A percentile compares a stretch with the other conserved stretches of the same genome.
These are phyloP conservation scores for Strigomonas galati DNA, from an alignment of 208 protist genomes.

Conservation along the genomic window DNA sequence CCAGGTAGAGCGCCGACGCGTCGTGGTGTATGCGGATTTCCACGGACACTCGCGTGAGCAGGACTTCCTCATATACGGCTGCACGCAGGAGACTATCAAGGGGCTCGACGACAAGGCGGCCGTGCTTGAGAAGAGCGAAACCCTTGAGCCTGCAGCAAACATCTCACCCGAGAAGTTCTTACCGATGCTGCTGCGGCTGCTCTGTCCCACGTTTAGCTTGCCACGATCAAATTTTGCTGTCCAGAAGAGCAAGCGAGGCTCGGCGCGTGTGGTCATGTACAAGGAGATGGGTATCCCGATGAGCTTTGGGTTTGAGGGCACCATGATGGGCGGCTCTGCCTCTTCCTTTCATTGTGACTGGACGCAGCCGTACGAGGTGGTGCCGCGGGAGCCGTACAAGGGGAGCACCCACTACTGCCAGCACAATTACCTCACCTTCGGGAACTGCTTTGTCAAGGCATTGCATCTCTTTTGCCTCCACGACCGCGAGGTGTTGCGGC, in stretches of 20 bases:
- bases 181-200: constrained; percentile 46
- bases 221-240: constrained; percentile 83
- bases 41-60: constrained; percentile 94
- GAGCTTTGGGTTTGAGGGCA: constrained; percentile 93
- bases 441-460: constrained; percentile 16
- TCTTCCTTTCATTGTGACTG: constrained; percentile 13
- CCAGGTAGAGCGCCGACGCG: constrained; percentile 52
- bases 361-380: background rate
- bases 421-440: constrained; percentile 18
- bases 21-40: constrained; percentile 91
- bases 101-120: background rate
- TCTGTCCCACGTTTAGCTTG: constrained; percentile 68
- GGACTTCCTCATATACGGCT: constrained; percentile 96
- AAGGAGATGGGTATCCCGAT: constrained; percentile 90
- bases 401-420: constrained; percentile 21
- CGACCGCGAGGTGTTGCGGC: background rate
- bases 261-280: constrained; percentile 91
- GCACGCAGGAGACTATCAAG: constrained; percentile 41
- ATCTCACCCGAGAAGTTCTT: constrained; percentile 67
- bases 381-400: background rate
- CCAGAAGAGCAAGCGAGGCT: constrained; percentile 83
- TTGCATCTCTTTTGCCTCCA: constrained; percentile 12
- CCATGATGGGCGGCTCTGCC: constrained; percentile 82
- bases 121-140: background rate
- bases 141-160: background rate